Evolutionary conservation across 257 asterid species (phyloP), one percentile per base, ranked within the genome.

Genomic region (Scutellaria baicalensis): DNA sequence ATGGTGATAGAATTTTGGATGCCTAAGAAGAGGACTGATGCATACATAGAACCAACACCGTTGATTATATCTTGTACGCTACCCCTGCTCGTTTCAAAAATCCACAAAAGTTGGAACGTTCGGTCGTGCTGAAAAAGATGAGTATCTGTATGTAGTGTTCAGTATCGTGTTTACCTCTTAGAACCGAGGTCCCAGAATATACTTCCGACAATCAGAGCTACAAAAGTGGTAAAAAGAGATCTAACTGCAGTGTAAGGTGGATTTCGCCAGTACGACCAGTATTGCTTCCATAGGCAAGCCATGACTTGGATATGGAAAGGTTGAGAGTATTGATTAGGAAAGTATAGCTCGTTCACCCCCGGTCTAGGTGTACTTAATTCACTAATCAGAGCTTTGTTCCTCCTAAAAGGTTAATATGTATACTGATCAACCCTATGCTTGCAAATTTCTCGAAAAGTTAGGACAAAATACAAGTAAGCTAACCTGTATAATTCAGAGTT

Each of bases 131-230:
- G 11, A 14, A n/a, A 43, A 51, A 23, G 6, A 9, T 36, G 3
- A 49, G 61, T 27, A n/a, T 21, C n/a, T 20, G 10, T 14, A n/a
- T 9, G 11, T 61, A 20, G 33, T 16, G 9, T 6, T 50, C 11
- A 9, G 33, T 60, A 42, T 4, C 16, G 23, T 43, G 35, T 66
- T 64, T 74, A 84, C 91, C 75, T 76, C 76, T 73, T 83, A 31
- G 87, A 82, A 21, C 92, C 89, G 7, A 86, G 68, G 66, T 74
- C 84, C 89, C 92, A 86, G 51, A 83, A 86, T 81, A 86, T 83
- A 66, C 79, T 73, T 45, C 92, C 92, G 8, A 83, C 74, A 50
- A 78, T 65, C 54, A 84, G 33, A 1, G 82, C 85, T 48, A 84
- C 54, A 55, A 71, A 42, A 17, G 63, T 38, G 14, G 87, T 83